Conservation (phyloP, 78 protist species). For the Dictyostelium discoideum region DNA sequence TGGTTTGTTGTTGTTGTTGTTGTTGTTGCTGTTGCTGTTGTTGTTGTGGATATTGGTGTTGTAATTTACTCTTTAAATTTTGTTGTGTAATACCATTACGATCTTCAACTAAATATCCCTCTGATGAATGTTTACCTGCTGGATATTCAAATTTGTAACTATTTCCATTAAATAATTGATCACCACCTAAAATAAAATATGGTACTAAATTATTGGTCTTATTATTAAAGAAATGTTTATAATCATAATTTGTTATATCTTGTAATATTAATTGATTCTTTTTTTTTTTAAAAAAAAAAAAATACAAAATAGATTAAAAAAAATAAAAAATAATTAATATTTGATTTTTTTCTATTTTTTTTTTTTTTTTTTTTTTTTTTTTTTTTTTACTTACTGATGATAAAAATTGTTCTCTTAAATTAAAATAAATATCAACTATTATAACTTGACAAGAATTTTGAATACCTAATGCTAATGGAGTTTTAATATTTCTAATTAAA, state of each 20-base stretch:
- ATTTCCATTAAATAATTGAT: background rate
- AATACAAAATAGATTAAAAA: background rate
- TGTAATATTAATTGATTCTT: background rate
- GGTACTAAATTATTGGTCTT: slow-evolving; percentile 5
- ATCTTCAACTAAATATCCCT: background rate
- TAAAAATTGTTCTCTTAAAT: background rate
- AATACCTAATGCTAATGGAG: slow-evolving; percentile 56
- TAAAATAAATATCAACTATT: slow-evolving; percentile 32
- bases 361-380: background rate
- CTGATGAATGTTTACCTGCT: background rate
- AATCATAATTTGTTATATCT: background rate
- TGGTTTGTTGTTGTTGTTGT: background rate
- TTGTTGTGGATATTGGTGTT: background rate
- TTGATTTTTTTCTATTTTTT: background rate
- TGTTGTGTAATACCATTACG: background rate
- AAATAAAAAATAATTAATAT: background rate
- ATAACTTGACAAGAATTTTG: slow-evolving; percentile 21
- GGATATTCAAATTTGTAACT: slow-evolving; percentile 16
- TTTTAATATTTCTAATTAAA: background rate
- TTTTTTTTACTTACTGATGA: background rate
- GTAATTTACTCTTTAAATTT: background rate
- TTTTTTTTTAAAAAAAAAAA: background rate
- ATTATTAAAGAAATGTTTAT: background rate
- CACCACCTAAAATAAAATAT: slow-evolving; percentile 25
- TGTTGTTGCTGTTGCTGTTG: background rate